Evolutionary conservation across 345 rosid species (phyloP), one percentile per base, ranked within the genome.

Genomic region (Eucalyptus pumila): DNA sequence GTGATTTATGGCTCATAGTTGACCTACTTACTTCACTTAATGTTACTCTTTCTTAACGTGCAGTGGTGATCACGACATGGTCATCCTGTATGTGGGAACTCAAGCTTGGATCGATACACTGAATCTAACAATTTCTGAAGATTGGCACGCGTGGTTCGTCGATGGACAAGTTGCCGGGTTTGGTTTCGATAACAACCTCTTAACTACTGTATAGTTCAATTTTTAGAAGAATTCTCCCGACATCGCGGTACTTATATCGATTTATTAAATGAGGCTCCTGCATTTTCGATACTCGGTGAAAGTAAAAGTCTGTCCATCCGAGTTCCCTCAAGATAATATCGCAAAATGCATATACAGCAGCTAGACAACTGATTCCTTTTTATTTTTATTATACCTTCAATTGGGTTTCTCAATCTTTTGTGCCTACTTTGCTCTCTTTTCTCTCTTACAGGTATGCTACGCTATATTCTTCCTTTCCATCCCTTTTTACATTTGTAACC

Each of bases 171-270:
- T 65, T 65, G 40, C 76, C 11, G 37, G 40, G 37, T 67, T 32
- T 14, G 10, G 9, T 67, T 67, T 15, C 9, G 3, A 65, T 30
- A n/a, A 65, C 76, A 32, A 32, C 40, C 2, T 67, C 3, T 9
- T n/a, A 15, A 67, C 37, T 67, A n/a, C 3, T 32, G 0, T n/a
- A n/a, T 17, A 14, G 40, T 67, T 67, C 21, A 67, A n/a, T n/a
- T 32, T 67, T 5, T n/a, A n/a, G 19, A 67, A 0, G 9, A 32
- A 67, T 67, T 67, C 5, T n/a, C 76, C 15, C 3, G 11, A 4
- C 40, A n/a, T 14, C 6, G 0, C 0, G 3, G 9, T 67, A 14
- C 11, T 67, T 67, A 65, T 67, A 1, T 67, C 3, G 3, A 67
- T 67, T n/a, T 67, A n/a, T 67, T 3, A 5, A 15, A 32, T 67